A percentile compares a stretch with the other conserved stretches of the same genome.
Conservation (phyloP, 352 stramenopile genomes). For the Phytophthora tentaculata region DNA sequence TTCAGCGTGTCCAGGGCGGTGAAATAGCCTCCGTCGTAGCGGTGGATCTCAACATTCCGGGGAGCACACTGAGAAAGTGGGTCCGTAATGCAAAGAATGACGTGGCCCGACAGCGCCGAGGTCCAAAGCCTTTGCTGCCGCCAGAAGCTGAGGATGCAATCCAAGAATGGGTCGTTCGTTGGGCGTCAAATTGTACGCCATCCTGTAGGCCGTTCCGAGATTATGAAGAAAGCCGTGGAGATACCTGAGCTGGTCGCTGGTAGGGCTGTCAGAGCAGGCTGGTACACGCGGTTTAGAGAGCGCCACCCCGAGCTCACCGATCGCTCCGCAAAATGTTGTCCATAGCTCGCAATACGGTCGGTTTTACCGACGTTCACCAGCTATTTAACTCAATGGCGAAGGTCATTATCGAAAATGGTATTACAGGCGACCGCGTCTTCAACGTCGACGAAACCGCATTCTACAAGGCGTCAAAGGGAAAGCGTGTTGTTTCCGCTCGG, state of each 20-base stretch:
- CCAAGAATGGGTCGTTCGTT: neutral
- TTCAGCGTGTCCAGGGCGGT: too few relatives aligned
- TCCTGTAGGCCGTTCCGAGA: neutral
- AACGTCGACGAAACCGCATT: constrained; percentile 4
- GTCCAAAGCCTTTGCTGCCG: too few relatives aligned
- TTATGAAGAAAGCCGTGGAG: neutral
- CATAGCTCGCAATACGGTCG: neutral
- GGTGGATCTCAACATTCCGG: too few relatives aligned
- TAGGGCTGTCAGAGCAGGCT: neutral
- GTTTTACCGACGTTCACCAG: neutral
- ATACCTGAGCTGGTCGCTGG: neutral
- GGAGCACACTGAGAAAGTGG: too few relatives aligned
- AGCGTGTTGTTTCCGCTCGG: neutral
- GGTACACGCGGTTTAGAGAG: neutral
- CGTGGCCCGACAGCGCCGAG: too few relatives aligned
- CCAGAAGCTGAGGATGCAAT: neutral
- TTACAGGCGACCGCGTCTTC: neutral
- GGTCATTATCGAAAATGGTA: neutral
- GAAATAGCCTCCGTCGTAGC: too few relatives aligned
- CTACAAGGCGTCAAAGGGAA: neutral
- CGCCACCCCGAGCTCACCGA: neutral
- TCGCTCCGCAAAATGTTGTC: neutral
- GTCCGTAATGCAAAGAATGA: too few relatives aligned
- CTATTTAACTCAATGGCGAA: constrained; percentile 1
- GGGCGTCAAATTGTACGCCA: neutral